These are phyloP conservation scores for Myotisia sp. DNA, from an alignment of 2,329 filamentous ascomycete genomes.

Conservation along the genomic window DNA sequence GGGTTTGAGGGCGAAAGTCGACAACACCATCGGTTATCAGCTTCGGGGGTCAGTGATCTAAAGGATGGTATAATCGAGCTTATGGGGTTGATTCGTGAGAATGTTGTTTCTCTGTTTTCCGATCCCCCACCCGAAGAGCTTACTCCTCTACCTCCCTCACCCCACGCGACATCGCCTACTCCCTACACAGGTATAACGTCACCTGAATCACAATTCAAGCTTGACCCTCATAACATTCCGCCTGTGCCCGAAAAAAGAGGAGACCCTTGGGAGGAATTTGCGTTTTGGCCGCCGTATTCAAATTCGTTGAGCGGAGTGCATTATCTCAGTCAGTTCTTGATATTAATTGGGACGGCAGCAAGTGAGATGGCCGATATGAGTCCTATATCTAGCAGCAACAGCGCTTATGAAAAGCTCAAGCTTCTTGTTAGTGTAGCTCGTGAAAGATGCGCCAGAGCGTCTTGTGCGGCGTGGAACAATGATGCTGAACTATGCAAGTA, in stretches of 20 bases:
- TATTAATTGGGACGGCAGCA: constrained; percentile 70
- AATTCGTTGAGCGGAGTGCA: constrained; percentile 87
- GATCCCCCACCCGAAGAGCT: constrained; percentile 83
- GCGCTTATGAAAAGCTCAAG: constrained; percentile 57
- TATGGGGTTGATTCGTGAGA: constrained; percentile 68
- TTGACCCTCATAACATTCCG: constrained; percentile 64
- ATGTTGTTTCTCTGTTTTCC: constrained; percentile 66
- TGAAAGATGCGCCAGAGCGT: constrained; percentile 70
- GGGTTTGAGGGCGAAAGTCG: constrained; percentile 72
- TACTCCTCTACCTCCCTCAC: constrained; percentile 49
- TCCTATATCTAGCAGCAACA: constrained; percentile 44
- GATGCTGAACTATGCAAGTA: constrained; percentile 87
- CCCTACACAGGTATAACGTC: constrained; percentile 45
- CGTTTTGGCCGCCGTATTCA: constrained; percentile 88
- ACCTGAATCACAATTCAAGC: constrained; percentile 58
- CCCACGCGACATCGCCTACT: constrained; percentile 50
- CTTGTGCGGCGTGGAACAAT: constrained; percentile 81
- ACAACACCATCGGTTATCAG: constrained; percentile 64
- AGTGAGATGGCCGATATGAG: constrained; percentile 68
- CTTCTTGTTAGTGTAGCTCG: constrained; percentile 61
- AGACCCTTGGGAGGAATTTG: constrained; percentile 82
- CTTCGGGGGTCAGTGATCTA: constrained; percentile 55
- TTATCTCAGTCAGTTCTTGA: constrained; percentile 70
- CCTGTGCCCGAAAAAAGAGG: constrained; percentile 63
- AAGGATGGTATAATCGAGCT: constrained; percentile 68